phyloP scores from a whole-genome alignment of 2,329 filamentous ascomycete genomes.

The Didymosphaeria variabile region DNA sequence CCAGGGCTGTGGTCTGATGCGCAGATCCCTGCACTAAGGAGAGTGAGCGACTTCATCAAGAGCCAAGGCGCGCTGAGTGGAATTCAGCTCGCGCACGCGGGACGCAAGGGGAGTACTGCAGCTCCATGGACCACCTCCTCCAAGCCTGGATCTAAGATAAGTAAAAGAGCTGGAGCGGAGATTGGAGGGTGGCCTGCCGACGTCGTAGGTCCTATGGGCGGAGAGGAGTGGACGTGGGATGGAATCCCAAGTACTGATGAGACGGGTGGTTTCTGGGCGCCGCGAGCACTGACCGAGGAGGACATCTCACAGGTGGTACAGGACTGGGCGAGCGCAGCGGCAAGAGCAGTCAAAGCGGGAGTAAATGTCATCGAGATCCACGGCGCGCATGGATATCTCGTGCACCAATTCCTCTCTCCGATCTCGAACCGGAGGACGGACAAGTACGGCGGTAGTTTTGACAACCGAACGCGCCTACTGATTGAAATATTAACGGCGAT shows the following conservation, averaged over 20 bases:
- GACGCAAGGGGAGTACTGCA: slow-evolving; percentile 45
- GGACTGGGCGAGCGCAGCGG: slow-evolving; percentile 52
- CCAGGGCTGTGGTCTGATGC: slow-evolving; percentile 48
- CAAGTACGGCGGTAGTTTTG: slow-evolving; percentile 53
- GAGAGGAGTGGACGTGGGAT: slow-evolving; percentile 52
- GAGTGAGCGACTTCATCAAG: slow-evolving; percentile 48
- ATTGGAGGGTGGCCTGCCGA: slow-evolving; percentile 47
- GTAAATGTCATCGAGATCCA: slow-evolving; percentile 56
- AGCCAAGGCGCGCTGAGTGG: slow-evolving; percentile 42
- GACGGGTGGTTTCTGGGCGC: slow-evolving; percentile 48
- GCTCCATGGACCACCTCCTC: slow-evolving; percentile 41
- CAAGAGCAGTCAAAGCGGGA: slow-evolving; percentile 47
- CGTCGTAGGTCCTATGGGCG: slow-evolving; percentile 50
- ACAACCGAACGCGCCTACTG: slow-evolving; percentile 51
- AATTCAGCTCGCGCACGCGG: slow-evolving; percentile 49
- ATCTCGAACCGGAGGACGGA: slow-evolving; percentile 55
- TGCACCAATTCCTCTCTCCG: slow-evolving; percentile 52
- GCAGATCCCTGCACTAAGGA: slow-evolving; percentile 45
- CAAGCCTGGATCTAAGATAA: slow-evolving; percentile 37
- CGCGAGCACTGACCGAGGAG: slow-evolving; percentile 45
- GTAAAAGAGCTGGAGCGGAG: slow-evolving; percentile 36
- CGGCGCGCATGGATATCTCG: slow-evolving; percentile 53
- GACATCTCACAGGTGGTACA: slow-evolving; percentile 52
- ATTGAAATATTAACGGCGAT: slow-evolving; percentile 54
- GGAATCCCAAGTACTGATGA: slow-evolving; percentile 40